Conservation (phyloP, 805 yeast genomes). For the Teunomyces tritomae region DNA sequence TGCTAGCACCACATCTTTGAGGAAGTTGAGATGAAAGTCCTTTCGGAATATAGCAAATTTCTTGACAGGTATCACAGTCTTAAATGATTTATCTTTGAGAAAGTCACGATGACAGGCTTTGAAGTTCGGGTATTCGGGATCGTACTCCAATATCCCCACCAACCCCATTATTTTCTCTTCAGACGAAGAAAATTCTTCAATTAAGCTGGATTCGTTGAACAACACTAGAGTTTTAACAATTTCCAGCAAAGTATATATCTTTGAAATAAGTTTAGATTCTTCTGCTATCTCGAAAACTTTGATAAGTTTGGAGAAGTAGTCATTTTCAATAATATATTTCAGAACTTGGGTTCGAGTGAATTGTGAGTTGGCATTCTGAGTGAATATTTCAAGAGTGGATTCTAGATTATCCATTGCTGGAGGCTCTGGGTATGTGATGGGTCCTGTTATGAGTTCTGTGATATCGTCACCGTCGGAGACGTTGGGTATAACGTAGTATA, state of each 20-base stretch:
- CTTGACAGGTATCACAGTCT: conserved; percentile 64
- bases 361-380: conserved; percentile 58
- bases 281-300: conserved; percentile 59
- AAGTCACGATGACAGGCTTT: conserved; percentile 80
- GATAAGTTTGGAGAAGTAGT: conserved; percentile 54
- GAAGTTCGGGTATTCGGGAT: conserved; percentile 76
- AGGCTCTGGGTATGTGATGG: conserved; percentile 61
- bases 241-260: conserved; percentile 66
- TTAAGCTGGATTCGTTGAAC: conserved; percentile 56
- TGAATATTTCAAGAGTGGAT: conserved; percentile 54
- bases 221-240: conserved; percentile 68
- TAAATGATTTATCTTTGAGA: conserved; percentile 58
- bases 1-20: conserved; percentile 84
- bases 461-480: conserved; percentile 43
- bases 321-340: conserved; percentile 50
- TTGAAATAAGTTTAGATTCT: conserved; percentile 45
- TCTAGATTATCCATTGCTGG: conserved; percentile 53
- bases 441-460: conserved; percentile 79
- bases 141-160: conserved; percentile 82
- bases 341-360: conserved; percentile 62
- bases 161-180: conserved; percentile 46
- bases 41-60: conserved; percentile 54
- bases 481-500: conserved; percentile 59
- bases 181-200: conserved; percentile 32
- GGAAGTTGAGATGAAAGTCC: conserved; percentile 74